Evolutionary conservation across 148 eudicot species (phyloP).

Genomic region (Pharnaceum exiguum): DNA sequence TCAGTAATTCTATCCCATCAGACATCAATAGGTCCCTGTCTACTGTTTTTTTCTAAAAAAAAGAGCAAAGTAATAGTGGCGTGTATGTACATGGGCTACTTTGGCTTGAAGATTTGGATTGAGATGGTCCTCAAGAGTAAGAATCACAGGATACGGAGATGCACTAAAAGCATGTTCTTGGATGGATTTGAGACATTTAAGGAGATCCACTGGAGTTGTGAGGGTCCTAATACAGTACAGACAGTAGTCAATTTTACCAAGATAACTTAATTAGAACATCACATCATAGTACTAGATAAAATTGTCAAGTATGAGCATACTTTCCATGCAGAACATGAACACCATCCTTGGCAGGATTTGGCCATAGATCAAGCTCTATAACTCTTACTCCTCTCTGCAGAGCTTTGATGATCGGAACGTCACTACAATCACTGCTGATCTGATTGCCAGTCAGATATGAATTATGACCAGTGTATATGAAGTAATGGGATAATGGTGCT

Average conservation of each 20-base stretch:
- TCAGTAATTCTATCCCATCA: too few species aligned
- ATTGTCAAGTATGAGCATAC: constrained; percentile 17
- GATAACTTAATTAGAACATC: neutral
- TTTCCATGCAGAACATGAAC: constrained; percentile 67
- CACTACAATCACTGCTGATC: constrained; percentile 59
- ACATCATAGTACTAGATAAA: too few species aligned
- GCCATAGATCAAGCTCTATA: constrained; percentile 78
- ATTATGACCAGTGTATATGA: constrained; percentile 74
- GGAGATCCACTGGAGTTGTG: constrained; percentile 56
- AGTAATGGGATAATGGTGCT: constrained; percentile 73
- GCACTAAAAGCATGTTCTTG: constrained; percentile 55
- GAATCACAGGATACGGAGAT: constrained; percentile 58
- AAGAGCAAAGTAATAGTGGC: too few species aligned
- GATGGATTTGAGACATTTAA: constrained; percentile 52
- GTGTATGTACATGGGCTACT: constrained; percentile 57
- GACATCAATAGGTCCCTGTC: too few species aligned
- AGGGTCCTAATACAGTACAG: constrained; percentile 42
- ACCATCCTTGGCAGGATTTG: constrained; percentile 50
- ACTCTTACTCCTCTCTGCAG: constrained; percentile 57
- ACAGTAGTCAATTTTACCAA: neutral
- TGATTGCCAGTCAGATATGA: constrained; percentile 79
- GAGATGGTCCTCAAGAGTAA: constrained; percentile 74
- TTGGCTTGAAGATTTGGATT: constrained; percentile 59
- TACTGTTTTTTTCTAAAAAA: too few species aligned
- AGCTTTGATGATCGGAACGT: constrained; percentile 51